phyloP scores from a whole-genome alignment of 2,329 filamentous ascomycete species.

The Endocalyx cinctus region DNA sequence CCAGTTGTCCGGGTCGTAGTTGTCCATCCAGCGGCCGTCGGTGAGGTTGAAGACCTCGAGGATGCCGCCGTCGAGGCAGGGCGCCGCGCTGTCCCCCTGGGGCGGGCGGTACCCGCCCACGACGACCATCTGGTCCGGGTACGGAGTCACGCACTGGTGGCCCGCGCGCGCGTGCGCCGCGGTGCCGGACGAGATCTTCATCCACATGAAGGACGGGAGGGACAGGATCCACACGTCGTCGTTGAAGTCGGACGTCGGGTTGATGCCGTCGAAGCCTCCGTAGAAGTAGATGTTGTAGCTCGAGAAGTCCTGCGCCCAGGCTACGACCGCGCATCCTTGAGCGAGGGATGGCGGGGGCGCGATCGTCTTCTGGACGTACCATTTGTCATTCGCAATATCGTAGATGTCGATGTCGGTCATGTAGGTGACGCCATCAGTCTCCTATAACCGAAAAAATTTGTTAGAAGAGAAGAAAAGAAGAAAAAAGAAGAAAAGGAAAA shows the following conservation, averaged over 20 bases:
- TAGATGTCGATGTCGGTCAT: conserved; percentile 71
- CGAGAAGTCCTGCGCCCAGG: conserved; percentile 63
- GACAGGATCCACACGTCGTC: conserved; percentile 80
- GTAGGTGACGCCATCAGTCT: conserved; percentile 64
- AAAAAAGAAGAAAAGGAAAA: background rate
- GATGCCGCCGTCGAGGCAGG: conserved; percentile 49
- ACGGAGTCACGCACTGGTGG: conserved; percentile 70
- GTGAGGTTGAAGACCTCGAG: conserved; percentile 70
- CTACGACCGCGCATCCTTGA: conserved; percentile 70
- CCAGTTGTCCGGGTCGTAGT: conserved; percentile 62
- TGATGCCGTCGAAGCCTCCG: conserved; percentile 63
- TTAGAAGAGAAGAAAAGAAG: conserved; percentile 13
- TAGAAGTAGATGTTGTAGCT: conserved; percentile 85
- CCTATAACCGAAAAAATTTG: conserved; percentile 37
- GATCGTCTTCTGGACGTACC: conserved; percentile 64
- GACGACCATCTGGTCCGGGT: conserved; percentile 76
- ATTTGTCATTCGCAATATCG: conserved; percentile 63
- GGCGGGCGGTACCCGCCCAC: conserved; percentile 60
- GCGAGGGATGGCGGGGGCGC: conserved; percentile 53
- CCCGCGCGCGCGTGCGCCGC: conserved; percentile 58
- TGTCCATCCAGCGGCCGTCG: conserved; percentile 61
- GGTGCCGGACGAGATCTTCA: conserved; percentile 41
- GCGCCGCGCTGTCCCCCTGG: conserved; percentile 14
- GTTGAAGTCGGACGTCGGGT: conserved; percentile 33
- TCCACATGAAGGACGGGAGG: conserved; percentile 78